Conservation (phyloP, 805 yeast genomes). For the Ogataea polymorpha region DNA sequence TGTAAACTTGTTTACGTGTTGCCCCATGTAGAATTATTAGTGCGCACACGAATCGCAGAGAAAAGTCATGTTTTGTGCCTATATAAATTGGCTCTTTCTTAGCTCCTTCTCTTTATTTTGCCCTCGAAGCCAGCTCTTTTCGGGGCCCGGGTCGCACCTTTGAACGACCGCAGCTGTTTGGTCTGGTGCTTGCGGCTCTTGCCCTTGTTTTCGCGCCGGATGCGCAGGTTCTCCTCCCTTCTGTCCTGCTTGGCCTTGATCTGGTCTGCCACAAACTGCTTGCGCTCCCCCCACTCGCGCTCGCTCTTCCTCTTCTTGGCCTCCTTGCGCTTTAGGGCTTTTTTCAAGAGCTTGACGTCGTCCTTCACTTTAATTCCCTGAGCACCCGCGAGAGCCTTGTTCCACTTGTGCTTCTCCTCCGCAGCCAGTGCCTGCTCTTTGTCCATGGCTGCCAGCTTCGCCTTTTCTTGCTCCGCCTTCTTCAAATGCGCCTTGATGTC, state of each 20-base stretch:
- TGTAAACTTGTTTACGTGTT: constrained; percentile 10
- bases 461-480: constrained; percentile 70
- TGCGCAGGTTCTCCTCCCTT: constrained; percentile 86
- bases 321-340: constrained; percentile 81
- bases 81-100: not conserved
- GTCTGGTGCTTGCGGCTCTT: constrained; percentile 71
- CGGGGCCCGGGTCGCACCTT: constrained; percentile 48
- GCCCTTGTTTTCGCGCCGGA: constrained; percentile 83
- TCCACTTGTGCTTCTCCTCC: constrained; percentile 81
- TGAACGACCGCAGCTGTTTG: constrained; percentile 62
- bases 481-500: constrained; percentile 82
- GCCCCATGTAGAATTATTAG: constrained; percentile 7
- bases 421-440: constrained; percentile 56
- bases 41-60: not conserved
- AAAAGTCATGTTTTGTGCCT: not conserved
- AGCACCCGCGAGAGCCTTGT: constrained; percentile 74
- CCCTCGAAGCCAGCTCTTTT: constrained; percentile 90
- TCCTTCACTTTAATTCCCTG: constrained; percentile 88
- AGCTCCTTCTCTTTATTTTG: constrained; percentile 21
- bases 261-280: constrained; percentile 71
- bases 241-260: constrained; percentile 75
- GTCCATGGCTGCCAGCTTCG: constrained; percentile 55
- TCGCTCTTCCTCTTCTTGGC: constrained; percentile 82
- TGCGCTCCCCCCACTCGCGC: constrained; percentile 88
- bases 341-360: constrained; percentile 82